Percentiles rank a stretch among this genome's conserved stretches.
Evolutionary conservation across 345 rosid genomes (phyloP).

Genomic region (Mangifera indica): DNA sequence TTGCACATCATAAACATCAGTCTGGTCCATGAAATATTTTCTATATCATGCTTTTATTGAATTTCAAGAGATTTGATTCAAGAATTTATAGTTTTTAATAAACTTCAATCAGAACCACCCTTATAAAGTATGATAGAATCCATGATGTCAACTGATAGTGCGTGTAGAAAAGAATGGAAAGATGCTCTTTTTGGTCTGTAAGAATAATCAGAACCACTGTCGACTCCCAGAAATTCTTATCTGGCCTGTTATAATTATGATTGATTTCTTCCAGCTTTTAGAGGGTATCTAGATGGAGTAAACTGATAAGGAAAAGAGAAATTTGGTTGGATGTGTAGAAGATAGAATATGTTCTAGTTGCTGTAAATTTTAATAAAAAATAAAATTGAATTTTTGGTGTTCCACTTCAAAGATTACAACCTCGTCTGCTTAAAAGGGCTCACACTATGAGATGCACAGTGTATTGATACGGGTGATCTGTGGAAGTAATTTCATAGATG

Average conservation of each 20-base stretch:
- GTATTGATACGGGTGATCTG: no score
- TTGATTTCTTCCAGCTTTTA: not conserved
- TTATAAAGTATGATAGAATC: not conserved
- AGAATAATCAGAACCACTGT: slow-evolving; percentile 10
- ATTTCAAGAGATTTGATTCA: not conserved
- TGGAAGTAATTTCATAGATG: not conserved
- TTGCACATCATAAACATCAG: not conserved
- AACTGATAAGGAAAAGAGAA: not conserved
- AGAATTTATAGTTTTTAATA: not conserved
- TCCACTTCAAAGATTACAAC: no score
- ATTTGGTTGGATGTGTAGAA: not conserved
- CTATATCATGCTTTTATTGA: slow-evolving; percentile 3
- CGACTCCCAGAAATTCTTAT: slow-evolving; percentile 4
- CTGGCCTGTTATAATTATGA: not conserved
- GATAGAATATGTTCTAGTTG: not conserved
- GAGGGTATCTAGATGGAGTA: no score
- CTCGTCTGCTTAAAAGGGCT: not conserved
- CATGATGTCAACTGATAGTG: not conserved
- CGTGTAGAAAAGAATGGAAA: not conserved
- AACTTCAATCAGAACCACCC: not conserved
- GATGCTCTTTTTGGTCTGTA: not conserved
- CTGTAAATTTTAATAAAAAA: not conserved
- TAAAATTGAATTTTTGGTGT: not conserved
- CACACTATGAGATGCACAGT: not conserved
- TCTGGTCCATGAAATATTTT: not conserved